Conservation (phyloP, 2,329 filamentous ascomycete species). For the Proliferodiscus dingleyae region DNA sequence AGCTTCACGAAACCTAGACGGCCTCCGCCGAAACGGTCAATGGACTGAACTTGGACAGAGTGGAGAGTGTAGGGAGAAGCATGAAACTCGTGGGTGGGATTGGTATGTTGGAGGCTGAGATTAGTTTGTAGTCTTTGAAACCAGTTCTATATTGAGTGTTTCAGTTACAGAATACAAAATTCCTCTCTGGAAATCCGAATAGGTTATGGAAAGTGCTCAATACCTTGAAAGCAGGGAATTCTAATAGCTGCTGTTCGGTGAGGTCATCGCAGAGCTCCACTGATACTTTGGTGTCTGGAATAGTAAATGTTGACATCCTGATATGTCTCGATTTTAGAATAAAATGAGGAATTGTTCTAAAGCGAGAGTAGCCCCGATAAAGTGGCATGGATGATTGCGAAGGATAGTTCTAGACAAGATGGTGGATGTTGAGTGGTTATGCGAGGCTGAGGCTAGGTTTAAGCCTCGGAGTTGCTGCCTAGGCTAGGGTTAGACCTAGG, state of each 20-base stretch:
- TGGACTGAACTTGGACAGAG: conserved; percentile 47
- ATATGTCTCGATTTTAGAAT: neutral
- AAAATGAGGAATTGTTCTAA: too few species aligned
- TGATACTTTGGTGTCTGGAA: conserved; percentile 35
- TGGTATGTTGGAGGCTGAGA: conserved; percentile 28
- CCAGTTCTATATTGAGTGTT: conserved; percentile 20
- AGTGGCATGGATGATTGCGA: too few species aligned
- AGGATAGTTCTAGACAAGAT: too few species aligned
- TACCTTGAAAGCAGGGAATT: conserved; percentile 49
- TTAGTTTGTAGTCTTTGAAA: conserved; percentile 19
- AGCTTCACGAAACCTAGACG: conserved; percentile 56
- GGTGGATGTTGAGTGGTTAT: too few species aligned
- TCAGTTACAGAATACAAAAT: neutral
- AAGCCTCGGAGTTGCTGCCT: too few species aligned
- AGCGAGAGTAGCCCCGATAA: too few species aligned
- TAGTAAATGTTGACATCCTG: conserved; percentile 38
- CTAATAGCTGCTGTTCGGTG: conserved; percentile 39
- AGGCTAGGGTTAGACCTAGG: too few species aligned
- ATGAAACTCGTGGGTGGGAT: conserved; percentile 45
- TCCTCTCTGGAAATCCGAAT: too few species aligned
- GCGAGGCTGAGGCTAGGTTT: too few species aligned
- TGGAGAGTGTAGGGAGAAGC: conserved; percentile 47
- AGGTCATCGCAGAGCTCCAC: conserved; percentile 43
- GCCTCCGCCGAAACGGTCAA: conserved; percentile 44
- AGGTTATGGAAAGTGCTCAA: neutral